phyloP scores from a whole-genome alignment of 768 basidiomycete species.

The Epithele typhae region DNA sequence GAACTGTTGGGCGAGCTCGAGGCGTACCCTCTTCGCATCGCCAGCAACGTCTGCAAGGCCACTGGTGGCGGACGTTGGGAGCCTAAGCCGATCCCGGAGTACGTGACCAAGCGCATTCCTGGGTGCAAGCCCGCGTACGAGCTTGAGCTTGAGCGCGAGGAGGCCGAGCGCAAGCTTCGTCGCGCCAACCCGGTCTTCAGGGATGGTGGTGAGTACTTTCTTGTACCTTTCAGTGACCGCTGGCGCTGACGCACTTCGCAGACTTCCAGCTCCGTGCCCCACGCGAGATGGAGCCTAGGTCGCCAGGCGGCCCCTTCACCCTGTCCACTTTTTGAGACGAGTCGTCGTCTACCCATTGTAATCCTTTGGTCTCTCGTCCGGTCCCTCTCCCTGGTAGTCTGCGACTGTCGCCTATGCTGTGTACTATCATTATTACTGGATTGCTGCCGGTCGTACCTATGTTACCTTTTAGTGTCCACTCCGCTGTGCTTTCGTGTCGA shows the following conservation, averaged over 20 bases:
- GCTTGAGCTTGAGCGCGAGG: conserved; percentile 65
- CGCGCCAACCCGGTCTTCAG: conserved; percentile 60
- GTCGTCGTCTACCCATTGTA: background rate
- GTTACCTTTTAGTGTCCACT: conserved; percentile 10
- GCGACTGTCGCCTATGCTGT: conserved; percentile 13
- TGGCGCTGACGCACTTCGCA: conserved; percentile 19
- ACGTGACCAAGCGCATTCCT: conserved; percentile 48
- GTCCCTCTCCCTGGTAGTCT: background rate
- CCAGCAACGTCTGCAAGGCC: conserved; percentile 69
- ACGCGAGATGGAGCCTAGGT: conserved; percentile 42
- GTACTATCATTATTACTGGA: conserved; percentile 14
- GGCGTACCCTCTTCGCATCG: conserved; percentile 66
- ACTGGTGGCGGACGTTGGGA: conserved; percentile 80
- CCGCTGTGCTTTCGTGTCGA: conserved; percentile 9
- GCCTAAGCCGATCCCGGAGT: conserved; percentile 49
- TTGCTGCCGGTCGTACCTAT: conserved; percentile 3
- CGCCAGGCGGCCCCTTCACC: conserved; percentile 42
- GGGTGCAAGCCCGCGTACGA: conserved; percentile 68
- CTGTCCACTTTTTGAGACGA: conserved; percentile 56
- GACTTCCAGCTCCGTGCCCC: conserved; percentile 67
- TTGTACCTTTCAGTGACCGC: background rate
- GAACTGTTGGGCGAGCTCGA: conserved; percentile 54
- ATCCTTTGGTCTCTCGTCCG: background rate
- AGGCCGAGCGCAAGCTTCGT: conserved; percentile 44
- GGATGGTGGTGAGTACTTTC: conserved; percentile 42